Evolutionary conservation across 1,284 basidiomycete genomes (phyloP), one percentile per base, ranked within the genome.

Genomic region (Neotropicomus parvogracilis): DNA sequence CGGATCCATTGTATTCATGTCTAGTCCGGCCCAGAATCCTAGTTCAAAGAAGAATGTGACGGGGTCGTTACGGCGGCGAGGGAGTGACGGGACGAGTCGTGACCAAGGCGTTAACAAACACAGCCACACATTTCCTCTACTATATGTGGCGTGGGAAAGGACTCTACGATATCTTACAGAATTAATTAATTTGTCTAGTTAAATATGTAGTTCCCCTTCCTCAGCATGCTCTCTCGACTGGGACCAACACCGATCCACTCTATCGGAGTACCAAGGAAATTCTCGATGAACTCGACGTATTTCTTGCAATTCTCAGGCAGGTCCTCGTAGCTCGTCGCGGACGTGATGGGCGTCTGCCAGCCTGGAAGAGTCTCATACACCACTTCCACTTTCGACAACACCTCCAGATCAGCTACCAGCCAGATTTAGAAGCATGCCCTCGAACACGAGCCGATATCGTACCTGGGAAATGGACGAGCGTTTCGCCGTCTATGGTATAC

Each of bases 221-320:
- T 74, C 55, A 92, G 63, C 92, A 95, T 95, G 52, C 80, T 83
- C 55, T 91, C 83, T 46, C 93, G 70, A 21, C 77, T 88, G 5
- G 93, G 89, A 0, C 93, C 93, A 24, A 94, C 85, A 6, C 94
- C 94, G 55, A 97, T 93, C 88, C 88, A 97, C 67, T 89, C 85
- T 53, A 98, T 77, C 47, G 83, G 85, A 27, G 91, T 83, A n/a
- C 77, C 78, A 17, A 93, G 71, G 68, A 80, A 88, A 35, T 81
- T 63, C 70, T 98, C 95, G 59, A 98, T 91, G 65, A 88, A 97
- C 56, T 81, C 79, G 54, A 99, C 75, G 67, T 99, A 99, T 59
- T 78, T 79, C 73, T 81, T 83, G 74, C 92, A 95, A 54, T 89
- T 88, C 46, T 81, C 80, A 0, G 97, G 95, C 19, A 99, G 75